Conservation (phyloP, 2,329 filamentous ascomycete genomes). For the Pezicula rhizophila region DNA sequence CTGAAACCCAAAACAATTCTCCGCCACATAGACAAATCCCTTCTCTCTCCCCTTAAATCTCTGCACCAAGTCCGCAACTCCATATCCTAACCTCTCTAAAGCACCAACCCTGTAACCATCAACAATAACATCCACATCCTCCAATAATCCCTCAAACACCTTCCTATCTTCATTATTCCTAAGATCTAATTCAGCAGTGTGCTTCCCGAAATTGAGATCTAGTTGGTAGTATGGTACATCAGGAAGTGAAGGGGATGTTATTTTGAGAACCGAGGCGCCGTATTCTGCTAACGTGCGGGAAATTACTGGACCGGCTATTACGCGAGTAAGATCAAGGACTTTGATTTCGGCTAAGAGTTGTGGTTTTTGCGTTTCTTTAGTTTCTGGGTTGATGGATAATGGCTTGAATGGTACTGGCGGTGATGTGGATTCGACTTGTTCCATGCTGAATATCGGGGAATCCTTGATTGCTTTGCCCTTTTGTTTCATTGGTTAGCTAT, state of each 20-base stretch:
- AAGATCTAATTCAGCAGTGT: constrained; percentile 57
- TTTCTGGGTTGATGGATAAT: too few species aligned
- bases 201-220: constrained; percentile 68
- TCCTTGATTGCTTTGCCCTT: too few species aligned
- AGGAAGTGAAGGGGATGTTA: constrained; percentile 61
- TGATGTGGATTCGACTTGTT: too few species aligned
- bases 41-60: constrained; percentile 48
- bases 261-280: constrained; percentile 67
- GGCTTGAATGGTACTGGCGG: too few species aligned
- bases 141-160: constrained; percentile 52
- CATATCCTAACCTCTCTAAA: constrained; percentile 57
- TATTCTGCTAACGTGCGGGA: constrained; percentile 68
- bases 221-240: constrained; percentile 70
- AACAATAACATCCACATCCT: constrained; percentile 58
- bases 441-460: too few species aligned
- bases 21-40: constrained; percentile 54
- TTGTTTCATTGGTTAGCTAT: too few species aligned
- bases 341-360: constrained; percentile 51
- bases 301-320: constrained; percentile 71
- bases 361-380: too few species aligned
- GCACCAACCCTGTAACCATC: constrained; percentile 66
- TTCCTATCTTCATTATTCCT: constrained; percentile 46
- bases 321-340: constrained; percentile 68
- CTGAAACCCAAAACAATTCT: constrained; percentile 65
- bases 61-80: constrained; percentile 45